phyloP scores from a whole-genome alignment of 306 rosid genomes.

The Benincasa hispida region DNA sequence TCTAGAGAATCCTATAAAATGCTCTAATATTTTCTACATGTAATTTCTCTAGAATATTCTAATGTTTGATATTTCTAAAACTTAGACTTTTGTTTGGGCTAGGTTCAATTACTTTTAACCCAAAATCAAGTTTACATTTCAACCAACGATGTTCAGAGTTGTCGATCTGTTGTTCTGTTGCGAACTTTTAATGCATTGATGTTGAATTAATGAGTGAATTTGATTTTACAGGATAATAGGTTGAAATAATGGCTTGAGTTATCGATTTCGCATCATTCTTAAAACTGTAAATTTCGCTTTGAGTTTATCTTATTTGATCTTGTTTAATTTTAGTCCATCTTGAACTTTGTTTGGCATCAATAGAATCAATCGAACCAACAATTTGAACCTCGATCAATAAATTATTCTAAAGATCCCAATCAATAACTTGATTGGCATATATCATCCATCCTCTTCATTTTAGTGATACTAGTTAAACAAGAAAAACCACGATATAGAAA shows the following conservation, averaged over 20 bases:
- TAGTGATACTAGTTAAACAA: not conserved
- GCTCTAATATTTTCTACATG: too few relatives aligned
- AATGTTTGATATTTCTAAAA: too few relatives aligned
- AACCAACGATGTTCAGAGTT: not conserved
- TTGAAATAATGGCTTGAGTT: not conserved
- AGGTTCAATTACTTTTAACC: too few relatives aligned
- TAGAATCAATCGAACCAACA: not conserved
- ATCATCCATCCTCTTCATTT: not conserved
- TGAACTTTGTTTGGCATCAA: not conserved
- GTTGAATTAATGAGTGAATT: not conserved
- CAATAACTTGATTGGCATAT: not conserved
- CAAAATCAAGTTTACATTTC: too few relatives aligned
- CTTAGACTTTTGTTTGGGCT: too few relatives aligned
- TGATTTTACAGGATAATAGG: not conserved
- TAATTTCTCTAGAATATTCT: too few relatives aligned
- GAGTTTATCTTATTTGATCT: not conserved
- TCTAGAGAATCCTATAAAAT: too few relatives aligned
- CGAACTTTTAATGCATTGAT: not conserved
- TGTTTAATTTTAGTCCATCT: not conserved
- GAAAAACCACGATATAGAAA: too few relatives aligned
- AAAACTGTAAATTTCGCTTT: not conserved
- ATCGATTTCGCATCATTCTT: not conserved
- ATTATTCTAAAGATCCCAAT: not conserved
- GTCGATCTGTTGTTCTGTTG: not conserved
- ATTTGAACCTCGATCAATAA: not conserved